Percentiles rank a stretch among this genome's conserved stretches.
Conservation (phyloP, 2,329 filamentous ascomycete genomes). For the Paraphoma sp. region DNA sequence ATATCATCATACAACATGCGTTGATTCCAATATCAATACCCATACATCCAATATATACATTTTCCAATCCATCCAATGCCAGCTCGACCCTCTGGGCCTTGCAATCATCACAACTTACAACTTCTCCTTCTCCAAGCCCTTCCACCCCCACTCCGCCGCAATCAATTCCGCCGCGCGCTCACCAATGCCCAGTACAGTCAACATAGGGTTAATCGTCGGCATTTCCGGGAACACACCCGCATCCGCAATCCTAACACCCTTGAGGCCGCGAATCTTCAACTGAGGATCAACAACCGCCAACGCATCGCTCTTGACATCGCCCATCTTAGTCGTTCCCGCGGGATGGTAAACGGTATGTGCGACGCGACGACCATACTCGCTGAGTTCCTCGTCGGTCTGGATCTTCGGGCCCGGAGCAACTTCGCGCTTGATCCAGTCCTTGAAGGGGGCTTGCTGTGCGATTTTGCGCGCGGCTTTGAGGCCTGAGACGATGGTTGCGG, state of each 20-base stretch:
- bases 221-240: slow-evolving; percentile 90
- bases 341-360: slow-evolving; percentile 93
- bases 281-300: slow-evolving; percentile 81
- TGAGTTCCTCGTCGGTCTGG: slow-evolving; percentile 79
- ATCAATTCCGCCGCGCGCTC: slow-evolving; percentile 87
- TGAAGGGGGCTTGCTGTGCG: slow-evolving; percentile 77
- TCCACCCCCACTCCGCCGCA: slow-evolving; percentile 74
- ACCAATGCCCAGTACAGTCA: slow-evolving; percentile 83
- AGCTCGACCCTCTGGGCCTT: neutral
- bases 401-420: slow-evolving; percentile 77
- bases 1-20: too few species aligned
- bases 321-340: slow-evolving; percentile 90
- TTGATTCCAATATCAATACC: too few species aligned
- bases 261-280: slow-evolving; percentile 74
- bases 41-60: neutral
- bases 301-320: slow-evolving; percentile 70
- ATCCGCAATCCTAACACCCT: slow-evolving; percentile 80
- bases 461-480: slow-evolving; percentile 79
- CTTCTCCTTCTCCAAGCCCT: slow-evolving; percentile 60
- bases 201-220: slow-evolving; percentile 86
- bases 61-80: neutral
- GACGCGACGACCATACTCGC: slow-evolving; percentile 79
- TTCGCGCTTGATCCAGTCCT: slow-evolving; percentile 82
- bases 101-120: slow-evolving; percentile 45
- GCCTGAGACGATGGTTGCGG: slow-evolving; percentile 78